Percentiles rank a stretch among this genome's conserved stretches.
Conservation (phyloP, 192 early-diverging fungal genomes). For the Podila verticillata region DNA sequence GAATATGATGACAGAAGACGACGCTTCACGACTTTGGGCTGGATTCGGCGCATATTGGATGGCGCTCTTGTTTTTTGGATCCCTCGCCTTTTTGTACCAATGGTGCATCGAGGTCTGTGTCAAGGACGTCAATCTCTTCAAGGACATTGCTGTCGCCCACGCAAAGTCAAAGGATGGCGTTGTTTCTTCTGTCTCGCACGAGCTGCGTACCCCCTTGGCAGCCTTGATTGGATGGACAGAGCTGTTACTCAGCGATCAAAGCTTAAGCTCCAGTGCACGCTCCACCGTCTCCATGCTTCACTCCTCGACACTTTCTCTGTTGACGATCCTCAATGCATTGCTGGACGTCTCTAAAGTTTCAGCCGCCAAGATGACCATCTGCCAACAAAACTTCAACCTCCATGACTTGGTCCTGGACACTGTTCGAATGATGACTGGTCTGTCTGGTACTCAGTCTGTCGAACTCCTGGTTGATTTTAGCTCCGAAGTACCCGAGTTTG, state of each 20-base stretch:
- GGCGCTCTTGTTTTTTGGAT: slow-evolving; percentile 17
- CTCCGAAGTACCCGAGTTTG: slow-evolving; percentile 41
- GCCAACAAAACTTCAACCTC: slow-evolving; percentile 49
- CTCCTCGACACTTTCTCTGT: slow-evolving; percentile 39
- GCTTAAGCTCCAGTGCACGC: slow-evolving; percentile 37
- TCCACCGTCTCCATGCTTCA: slow-evolving; percentile 50
- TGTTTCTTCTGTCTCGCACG: slow-evolving; percentile 46
- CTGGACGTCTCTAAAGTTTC: slow-evolving; percentile 51
- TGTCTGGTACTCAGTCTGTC: slow-evolving; percentile 45
- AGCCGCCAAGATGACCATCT: slow-evolving; percentile 48
- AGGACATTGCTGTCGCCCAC: slow-evolving; percentile 48
- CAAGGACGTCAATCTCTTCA: slow-evolving; percentile 40
- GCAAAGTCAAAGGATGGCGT: slow-evolving; percentile 51
- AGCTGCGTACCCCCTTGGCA: slow-evolving; percentile 39
- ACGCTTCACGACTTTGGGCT: slow-evolving; percentile 39
- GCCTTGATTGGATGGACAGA: slow-evolving; percentile 52
- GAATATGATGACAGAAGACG: slow-evolving; percentile 33
- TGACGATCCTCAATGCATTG: slow-evolving; percentile 43
- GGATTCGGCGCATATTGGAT: slow-evolving; percentile 49
- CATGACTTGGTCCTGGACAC: slow-evolving; percentile 50
- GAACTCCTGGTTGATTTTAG: slow-evolving; percentile 46
- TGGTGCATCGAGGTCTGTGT: slow-evolving; percentile 44
- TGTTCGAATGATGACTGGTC: slow-evolving; percentile 46
- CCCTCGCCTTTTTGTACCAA: slow-evolving; percentile 36
- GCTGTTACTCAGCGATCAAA: slow-evolving; percentile 42